Conservation (phyloP, 352 stramenopile species). For the Pythium apleroticum region DNA sequence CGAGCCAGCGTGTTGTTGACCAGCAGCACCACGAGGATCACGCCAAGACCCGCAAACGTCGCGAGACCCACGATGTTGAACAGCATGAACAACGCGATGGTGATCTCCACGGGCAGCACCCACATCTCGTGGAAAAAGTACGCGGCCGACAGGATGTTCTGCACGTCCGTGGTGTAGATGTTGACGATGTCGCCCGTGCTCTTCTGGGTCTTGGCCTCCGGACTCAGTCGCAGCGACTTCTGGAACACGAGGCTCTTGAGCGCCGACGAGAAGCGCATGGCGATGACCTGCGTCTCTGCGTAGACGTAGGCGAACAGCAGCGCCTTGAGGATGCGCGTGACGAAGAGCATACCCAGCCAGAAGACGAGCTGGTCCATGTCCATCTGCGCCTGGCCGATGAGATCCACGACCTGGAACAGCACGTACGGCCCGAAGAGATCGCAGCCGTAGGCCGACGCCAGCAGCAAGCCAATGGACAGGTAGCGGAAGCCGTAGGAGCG, state of each 20-base stretch:
- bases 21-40: slow-evolving; percentile 42
- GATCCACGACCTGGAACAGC: slow-evolving; percentile 56
- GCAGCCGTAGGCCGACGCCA: slow-evolving; percentile 44
- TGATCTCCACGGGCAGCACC: slow-evolving; percentile 53
- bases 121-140: slow-evolving; percentile 78
- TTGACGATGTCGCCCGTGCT: slow-evolving; percentile 48
- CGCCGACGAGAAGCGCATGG: slow-evolving; percentile 58
- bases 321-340: slow-evolving; percentile 60
- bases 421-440: slow-evolving; percentile 61
- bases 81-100: slow-evolving; percentile 48
- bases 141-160: slow-evolving; percentile 54
- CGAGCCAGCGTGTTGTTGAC: slow-evolving; percentile 46
- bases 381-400: slow-evolving; percentile 39
- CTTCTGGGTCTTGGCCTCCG: slow-evolving; percentile 32
- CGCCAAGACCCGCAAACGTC: slow-evolving; percentile 38
- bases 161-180: slow-evolving; percentile 64
- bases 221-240: slow-evolving; percentile 56
- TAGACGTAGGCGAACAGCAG: slow-evolving; percentile 65
- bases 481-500: slow-evolving; percentile 52
- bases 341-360: slow-evolving; percentile 64
- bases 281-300: slow-evolving; percentile 59
- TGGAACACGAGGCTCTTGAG: slow-evolving; percentile 78
- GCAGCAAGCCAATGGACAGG: slow-evolving; percentile 40
- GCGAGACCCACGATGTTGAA: slow-evolving; percentile 52
- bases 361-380: slow-evolving; percentile 38